Evolutionary conservation across 2,329 filamentous ascomycete genomes (phyloP), one percentile per base, ranked within the genome.

Genomic region (Lasiodiplodia citricola): DNA sequence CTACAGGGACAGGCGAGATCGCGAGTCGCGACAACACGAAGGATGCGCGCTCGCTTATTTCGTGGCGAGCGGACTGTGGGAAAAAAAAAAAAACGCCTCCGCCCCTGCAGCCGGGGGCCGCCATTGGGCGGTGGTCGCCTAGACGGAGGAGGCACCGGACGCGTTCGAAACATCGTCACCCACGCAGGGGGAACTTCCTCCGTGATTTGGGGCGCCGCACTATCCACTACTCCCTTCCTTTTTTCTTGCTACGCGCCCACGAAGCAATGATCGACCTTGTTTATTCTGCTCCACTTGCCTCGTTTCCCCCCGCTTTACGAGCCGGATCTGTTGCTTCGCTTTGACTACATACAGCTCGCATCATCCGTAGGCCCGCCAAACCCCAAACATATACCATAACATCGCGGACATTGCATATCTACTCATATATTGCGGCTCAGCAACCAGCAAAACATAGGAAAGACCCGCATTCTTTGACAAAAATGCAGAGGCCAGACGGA

Each of bases 341-440:
- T 23, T 13, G 37, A 58, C 35, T 35, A 41, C 23, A n/a, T n/a
- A 23, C 11, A 35, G 18, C 10, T 37, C 13, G 37, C 35, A 41
- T 21, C 55, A 58, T 58, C 35, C 5, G 14, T 7, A 58, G 23
- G 23, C 23, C 25, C 25, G 25, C 25, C 25, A 28, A 28, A 5
- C 25, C 28, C 31, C 51, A 25, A 31, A 54, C n/a, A 54, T 14
- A 31, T 31, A n/a, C 16, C 51, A 6, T 16, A 28, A 52, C 5
- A 25, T 16, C 41, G 41, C 41, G 41, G 18, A 47, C 18, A 47
- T 47, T 38, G 31, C 28, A 21, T 41, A 16, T 14, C 23, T 28
- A 54, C 23, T 31, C n/a, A 7, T 58, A 38, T 44, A 58, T 58
- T 41, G 55, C 55, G 55, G 55, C 55, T 38, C 55, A 25, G 55